Evolutionary conservation across 2,329 filamentous ascomycete genomes (phyloP), one percentile per base, ranked within the genome.

Genomic region (Ascosphaera aggregata): DNA sequence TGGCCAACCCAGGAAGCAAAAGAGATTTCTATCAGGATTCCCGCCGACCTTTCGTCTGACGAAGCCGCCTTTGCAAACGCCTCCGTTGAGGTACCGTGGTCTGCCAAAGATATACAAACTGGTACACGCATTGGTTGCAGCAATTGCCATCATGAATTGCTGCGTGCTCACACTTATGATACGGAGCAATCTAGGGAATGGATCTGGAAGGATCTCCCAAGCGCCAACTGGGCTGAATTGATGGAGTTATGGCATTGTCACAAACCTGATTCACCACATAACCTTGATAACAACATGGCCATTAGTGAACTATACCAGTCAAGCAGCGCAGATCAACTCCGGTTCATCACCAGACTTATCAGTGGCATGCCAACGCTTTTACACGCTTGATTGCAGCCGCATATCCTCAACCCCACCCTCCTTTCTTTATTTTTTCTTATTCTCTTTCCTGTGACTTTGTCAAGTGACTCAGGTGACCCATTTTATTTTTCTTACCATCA

Each of bases 211-310:
- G 84, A 98, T 51, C 62, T 98, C 15, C 89, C 89, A 0, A 93
- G 84, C 51, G 84, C 92, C 49, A 86, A 93, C 51, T 98, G 89
- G 89, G 91, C 89, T 0, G 89, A 98, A 60, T 92, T 98, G 85
- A 98, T 98, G 89, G 91, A 98, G 55, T 92, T 98, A 48, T 98
- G 89, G 89, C 91, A 98, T 57, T 98, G 89, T 51, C 89, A 98
- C 56, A 95, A 95, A 57, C 89, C 91, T 1, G 62, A 67, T 43
- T 48, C 64, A 18, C 57, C 66, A 20, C 48, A 53, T 9, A n/a
- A n/a, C n/a, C n/a, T n/a, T n/a, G n/a, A n/a, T n/a, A n/a, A n/a
- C n/a, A n/a, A n/a, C n/a, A n/a, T n/a, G n/a, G n/a, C n/a, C n/a
- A n/a, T n/a, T n/a, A n/a, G n/a, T n/a, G n/a, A n/a, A n/a, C n/a